phyloP scores from a whole-genome alignment of 176 grass and related monocot genomes.

The Phoenix dactylifera region DNA sequence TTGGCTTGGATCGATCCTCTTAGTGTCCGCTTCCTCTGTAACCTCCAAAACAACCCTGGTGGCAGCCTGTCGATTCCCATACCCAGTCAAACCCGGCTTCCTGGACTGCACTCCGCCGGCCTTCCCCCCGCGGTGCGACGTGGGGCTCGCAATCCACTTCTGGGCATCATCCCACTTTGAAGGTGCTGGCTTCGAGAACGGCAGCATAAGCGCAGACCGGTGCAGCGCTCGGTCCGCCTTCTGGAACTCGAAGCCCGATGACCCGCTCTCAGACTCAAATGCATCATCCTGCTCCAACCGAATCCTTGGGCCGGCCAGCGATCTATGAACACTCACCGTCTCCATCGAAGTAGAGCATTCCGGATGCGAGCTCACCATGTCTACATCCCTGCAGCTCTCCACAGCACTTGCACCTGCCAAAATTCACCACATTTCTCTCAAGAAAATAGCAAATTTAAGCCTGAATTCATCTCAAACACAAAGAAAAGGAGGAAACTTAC shows the following conservation, averaged over 20 bases:
- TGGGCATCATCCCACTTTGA: conserved; percentile 98
- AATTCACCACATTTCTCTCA: not conserved
- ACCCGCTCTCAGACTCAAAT: conserved; percentile 58
- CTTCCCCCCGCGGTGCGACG: conserved; percentile 29
- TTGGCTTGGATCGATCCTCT: conserved; percentile 65
- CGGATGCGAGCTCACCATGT: conserved; percentile 27
- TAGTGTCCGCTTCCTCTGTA: conserved; percentile 77
- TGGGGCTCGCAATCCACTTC: conserved; percentile 96
- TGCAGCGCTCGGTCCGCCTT: conserved; percentile 41
- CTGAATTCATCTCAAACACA: not conserved
- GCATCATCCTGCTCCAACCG: conserved; percentile 71
- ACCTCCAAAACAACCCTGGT: conserved; percentile 80
- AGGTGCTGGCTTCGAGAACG: conserved; percentile 66
- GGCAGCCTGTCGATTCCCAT: conserved; percentile 30
- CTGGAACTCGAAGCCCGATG: conserved; percentile 86
- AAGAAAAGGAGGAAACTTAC: conserved; percentile 8
- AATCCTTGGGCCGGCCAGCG: conserved; percentile 26
- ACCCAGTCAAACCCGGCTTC: conserved; percentile 43
- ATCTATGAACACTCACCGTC: conserved; percentile 23
- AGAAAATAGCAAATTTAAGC: not conserved
- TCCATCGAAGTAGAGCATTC: conserved; percentile 48
- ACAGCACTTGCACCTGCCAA: conserved; percentile 30
- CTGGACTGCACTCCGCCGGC: conserved; percentile 20
- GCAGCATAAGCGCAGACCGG: conserved; percentile 32
- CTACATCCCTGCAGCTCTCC: conserved; percentile 86